Evolutionary conservation across 2,329 filamentous ascomycete genomes (phyloP).

Genomic region (Aureobasidium sp.): DNA sequence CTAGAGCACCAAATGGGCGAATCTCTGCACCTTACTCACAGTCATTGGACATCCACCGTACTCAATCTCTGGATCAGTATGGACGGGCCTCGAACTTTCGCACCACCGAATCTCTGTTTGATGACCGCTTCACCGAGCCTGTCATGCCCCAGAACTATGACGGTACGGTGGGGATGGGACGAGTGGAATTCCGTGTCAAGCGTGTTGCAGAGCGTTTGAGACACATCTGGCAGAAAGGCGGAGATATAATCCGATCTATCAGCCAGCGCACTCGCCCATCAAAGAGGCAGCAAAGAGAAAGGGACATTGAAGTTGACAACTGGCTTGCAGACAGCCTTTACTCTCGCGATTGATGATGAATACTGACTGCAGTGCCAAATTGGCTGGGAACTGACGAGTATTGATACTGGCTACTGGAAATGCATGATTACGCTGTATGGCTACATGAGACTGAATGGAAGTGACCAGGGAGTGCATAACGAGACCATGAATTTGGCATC

Average conservation of each 20-base stretch:
- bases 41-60: conserved; percentile 20
- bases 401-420: neutral
- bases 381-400: neutral
- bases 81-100: conserved; percentile 22
- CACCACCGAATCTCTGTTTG: neutral
- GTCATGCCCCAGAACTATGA: conserved; percentile 22
- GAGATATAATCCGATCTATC: conserved; percentile 26
- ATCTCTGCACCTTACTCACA: conserved; percentile 20
- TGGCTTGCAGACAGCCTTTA: conserved; percentile 23
- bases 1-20: conserved; percentile 17
- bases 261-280: conserved; percentile 6
- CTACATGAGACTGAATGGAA: neutral
- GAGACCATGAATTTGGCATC: neutral
- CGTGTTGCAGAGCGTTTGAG: conserved; percentile 34
- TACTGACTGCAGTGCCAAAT: neutral
- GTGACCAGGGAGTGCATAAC: neutral
- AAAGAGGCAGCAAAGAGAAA: conserved; percentile 13
- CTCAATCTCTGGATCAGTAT: conserved; percentile 25
- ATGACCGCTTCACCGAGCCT: conserved; percentile 11
- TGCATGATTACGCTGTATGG: neutral
- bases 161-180: conserved; percentile 32
- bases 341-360: conserved; percentile 9
- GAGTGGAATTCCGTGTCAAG: conserved; percentile 35
- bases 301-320: conserved; percentile 20
- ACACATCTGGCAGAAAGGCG: conserved; percentile 29